phyloP scores from a whole-genome alignment of 2,329 filamentous ascomycete genomes.

The Talaromyces sp. region DNA sequence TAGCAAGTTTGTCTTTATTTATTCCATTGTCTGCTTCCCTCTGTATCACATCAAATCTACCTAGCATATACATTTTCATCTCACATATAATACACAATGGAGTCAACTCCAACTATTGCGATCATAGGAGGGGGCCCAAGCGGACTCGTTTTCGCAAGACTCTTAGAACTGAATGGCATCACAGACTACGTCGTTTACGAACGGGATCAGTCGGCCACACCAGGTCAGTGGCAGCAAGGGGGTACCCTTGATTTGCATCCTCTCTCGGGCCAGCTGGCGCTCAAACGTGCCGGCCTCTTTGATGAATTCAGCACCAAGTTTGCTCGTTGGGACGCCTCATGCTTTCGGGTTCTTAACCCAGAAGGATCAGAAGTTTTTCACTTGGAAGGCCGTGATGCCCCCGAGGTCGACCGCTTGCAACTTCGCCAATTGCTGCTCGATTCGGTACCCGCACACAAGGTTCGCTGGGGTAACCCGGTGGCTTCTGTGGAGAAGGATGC shows the following conservation, averaged over 20 bases:
- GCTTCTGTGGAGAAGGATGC: neutral
- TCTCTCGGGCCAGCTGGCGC: conserved; percentile 16
- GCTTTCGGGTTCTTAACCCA: conserved; percentile 1
- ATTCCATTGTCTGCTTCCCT: too few relatives aligned
- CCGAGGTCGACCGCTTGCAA: conserved; percentile 38
- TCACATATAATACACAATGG: neutral
- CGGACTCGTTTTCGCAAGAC: conserved; percentile 17
- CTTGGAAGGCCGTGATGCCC: conserved; percentile 23
- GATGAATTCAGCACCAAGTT: conserved; percentile 15
- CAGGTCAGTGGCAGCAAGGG: conserved; percentile 10
- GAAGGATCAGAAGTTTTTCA: neutral
- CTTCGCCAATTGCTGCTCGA: conserved; percentile 32
- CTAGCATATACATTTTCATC: too few relatives aligned
- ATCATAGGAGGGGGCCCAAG: conserved; percentile 19
- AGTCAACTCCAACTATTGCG: conserved; percentile 8
- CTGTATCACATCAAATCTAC: too few relatives aligned
- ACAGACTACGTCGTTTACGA: conserved; percentile 17
- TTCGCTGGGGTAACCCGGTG: conserved; percentile 26
- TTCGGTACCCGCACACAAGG: conserved; percentile 25
- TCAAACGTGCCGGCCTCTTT: conserved; percentile 18
- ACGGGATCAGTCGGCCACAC: conserved; percentile 9
- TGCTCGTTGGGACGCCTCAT: conserved; percentile 15
- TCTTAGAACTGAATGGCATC: conserved; percentile 13
- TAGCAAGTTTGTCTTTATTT: too few relatives aligned
- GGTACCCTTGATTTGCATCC: conserved; percentile 19